Evolutionary conservation across 2,329 filamentous ascomycete genomes (phyloP), one percentile per base, ranked within the genome.

Genomic region (Diaporthe capsici): DNA sequence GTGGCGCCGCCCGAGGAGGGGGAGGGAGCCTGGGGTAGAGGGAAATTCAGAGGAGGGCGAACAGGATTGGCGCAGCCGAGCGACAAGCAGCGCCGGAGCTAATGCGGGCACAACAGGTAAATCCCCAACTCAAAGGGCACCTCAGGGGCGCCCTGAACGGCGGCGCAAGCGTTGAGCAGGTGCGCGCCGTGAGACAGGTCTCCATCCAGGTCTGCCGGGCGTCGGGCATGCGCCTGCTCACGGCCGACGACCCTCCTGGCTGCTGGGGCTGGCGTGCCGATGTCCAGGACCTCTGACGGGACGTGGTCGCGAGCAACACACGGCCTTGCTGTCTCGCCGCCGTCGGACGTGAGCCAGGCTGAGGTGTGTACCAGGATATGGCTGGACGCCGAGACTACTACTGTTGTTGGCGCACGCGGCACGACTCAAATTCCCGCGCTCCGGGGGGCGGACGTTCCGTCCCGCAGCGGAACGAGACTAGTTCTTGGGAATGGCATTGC

Each of bases 41-140:
- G 22, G 17, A 28, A 22, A 12, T 22, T 25, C 20, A 57, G 37
- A 34, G 39, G 53, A 44, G 49, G 67, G 22, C 42, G 15, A 39
- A 39, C 31, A 61, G 71, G 31, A 58, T 60, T 73, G 68, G 60
- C 15, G 58, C 34, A 67, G 20, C 39, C 20, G 34, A 70, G 73
- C 65, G 65, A 28, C 55, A 71, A 53, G 68, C 44, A 34, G 58
- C 57, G 60, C 63, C 60, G 49, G 53, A 51, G 68, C 75, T 76
- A 75, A 75, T 70, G 68, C 75, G 61, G 55, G 53, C 28, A 71
- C n/a, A 22, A 71, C 74, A 87, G 87, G 85, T 89, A 25, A 89
- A 89, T 75, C 86, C 87, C 8, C 88, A 90, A 77, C 80, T 90
- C 63, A 90, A 89, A 77, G 88, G 88, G 6, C 88, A 90, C 81